These are phyloP conservation scores for Arthromyces matolae DNA, from an alignment of 768 basidiomycete genomes.

Conservation along the genomic window DNA sequence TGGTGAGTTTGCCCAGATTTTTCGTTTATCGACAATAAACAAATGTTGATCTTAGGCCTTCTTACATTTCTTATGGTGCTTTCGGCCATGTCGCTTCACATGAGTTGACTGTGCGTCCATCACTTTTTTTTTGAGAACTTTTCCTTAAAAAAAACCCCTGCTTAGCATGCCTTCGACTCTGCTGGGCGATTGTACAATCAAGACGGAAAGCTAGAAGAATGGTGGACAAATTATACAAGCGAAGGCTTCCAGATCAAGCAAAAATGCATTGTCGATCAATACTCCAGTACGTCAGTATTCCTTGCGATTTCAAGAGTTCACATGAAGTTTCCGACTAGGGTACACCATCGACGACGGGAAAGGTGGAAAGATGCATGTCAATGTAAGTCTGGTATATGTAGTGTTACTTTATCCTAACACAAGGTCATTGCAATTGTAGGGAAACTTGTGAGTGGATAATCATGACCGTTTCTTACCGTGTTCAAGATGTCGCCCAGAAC, in stretches of 20 bases:
- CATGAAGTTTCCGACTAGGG: conserved; percentile 33
- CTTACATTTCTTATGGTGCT: conserved; percentile 85
- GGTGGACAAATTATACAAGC: conserved; percentile 91
- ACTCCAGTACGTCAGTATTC: conserved; percentile 49
- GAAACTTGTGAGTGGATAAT: conserved; percentile 56
- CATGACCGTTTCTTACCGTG: not conserved
- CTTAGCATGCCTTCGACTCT: conserved; percentile 86
- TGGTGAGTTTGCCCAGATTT: conserved; percentile 46
- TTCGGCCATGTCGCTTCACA: conserved; percentile 93
- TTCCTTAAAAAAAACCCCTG: not conserved
- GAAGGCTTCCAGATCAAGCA: conserved; percentile 78
- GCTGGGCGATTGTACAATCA: conserved; percentile 89
- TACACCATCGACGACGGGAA: conserved; percentile 86
- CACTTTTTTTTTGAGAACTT: not conserved
- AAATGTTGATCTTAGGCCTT: conserved; percentile 53
- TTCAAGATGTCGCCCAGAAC: conserved; percentile 48
- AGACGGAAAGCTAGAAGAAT: conserved; percentile 79
- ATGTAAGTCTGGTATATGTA: too few relatives aligned
- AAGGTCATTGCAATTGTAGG: conserved; percentile 46
- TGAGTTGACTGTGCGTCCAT: conserved; percentile 70
- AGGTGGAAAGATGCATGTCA: conserved; percentile 80
- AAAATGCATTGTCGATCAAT: conserved; percentile 89
- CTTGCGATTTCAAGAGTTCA: not conserved
- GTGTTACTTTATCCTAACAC: too few relatives aligned
- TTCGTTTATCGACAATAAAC: not conserved